A percentile compares a stretch with the other conserved stretches of the same genome.
phyloP scores from a whole-genome alignment of 2,329 filamentous ascomycete genomes.

The Trichoderma sp. region DNA sequence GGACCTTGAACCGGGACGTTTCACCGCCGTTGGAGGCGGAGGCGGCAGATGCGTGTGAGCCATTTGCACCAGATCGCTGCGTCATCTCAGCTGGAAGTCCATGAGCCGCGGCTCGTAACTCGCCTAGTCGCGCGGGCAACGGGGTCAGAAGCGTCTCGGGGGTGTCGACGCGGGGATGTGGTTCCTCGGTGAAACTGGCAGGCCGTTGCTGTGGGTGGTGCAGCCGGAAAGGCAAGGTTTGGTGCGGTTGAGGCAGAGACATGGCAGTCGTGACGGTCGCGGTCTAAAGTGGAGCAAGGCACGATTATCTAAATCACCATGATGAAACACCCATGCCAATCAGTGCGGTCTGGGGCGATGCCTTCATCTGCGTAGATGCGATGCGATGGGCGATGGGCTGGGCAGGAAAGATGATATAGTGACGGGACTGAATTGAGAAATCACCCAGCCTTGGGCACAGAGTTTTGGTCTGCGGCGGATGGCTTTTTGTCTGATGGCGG shows the following conservation, averaged over 20 bases:
- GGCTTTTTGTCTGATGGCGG: neutral
- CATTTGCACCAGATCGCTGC: slow-evolving; percentile 38
- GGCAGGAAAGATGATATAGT: neutral
- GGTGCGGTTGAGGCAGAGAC: slow-evolving; percentile 25
- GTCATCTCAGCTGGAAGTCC: slow-evolving; percentile 37
- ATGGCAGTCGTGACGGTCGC: slow-evolving; percentile 27
- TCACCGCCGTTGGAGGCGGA: slow-evolving; percentile 37
- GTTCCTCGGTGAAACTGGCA: slow-evolving; percentile 33
- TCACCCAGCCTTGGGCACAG: slow-evolving; percentile 1
- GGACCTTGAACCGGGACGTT: slow-evolving; percentile 34
- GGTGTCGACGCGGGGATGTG: slow-evolving; percentile 15
- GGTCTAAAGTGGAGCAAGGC: slow-evolving; percentile 25
- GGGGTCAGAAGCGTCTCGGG: slow-evolving; percentile 28
- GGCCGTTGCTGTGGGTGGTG: slow-evolving; percentile 29
- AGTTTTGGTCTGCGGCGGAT: slow-evolving; percentile 3
- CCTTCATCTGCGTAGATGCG: neutral
- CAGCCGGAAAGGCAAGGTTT: slow-evolving; percentile 23
- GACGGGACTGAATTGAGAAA: neutral
- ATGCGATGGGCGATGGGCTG: neutral
- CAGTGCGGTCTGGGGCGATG: neutral
- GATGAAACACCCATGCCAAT: slow-evolving; percentile 19
- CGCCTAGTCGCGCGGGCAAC: slow-evolving; percentile 31
- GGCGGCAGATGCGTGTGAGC: slow-evolving; percentile 35
- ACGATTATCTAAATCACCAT: slow-evolving; percentile 24
- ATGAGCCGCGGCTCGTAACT: slow-evolving; percentile 29